These are phyloP conservation scores for Rhodomyrtus tomentosa DNA, from an alignment of 345 rosid species.

Conservation along the genomic window DNA sequence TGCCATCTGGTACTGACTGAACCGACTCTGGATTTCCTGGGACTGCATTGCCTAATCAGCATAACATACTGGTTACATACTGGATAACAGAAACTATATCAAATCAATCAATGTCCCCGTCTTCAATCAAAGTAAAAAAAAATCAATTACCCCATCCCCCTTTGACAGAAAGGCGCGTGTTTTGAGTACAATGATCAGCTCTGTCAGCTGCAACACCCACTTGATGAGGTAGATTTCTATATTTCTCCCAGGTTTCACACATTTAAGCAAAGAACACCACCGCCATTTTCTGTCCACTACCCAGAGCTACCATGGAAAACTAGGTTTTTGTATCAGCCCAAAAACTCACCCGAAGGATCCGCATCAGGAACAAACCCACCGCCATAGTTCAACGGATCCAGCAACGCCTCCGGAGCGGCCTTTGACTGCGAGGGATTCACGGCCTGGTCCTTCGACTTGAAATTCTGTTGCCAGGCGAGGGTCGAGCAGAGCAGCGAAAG, in stretches of 20 bases:
- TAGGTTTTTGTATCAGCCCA: neutral
- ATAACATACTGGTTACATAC: neutral
- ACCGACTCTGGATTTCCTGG: conserved; percentile 18
- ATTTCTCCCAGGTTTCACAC: neutral
- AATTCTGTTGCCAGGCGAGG: conserved; percentile 84
- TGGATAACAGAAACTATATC: neutral
- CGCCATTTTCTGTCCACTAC: neutral
- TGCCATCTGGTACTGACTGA: conserved; percentile 21
- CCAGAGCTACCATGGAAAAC: neutral
- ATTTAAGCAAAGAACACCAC: neutral
- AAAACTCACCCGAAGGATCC: conserved; percentile 49
- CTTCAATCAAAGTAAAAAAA: neutral
- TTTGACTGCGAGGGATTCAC: conserved; percentile 34
- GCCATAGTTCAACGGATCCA: conserved; percentile 76
- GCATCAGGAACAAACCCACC: conserved; percentile 88
- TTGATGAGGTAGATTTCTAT: neutral
- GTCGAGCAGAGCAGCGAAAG: conserved; percentile 93
- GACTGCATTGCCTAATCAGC: conserved; percentile 20
- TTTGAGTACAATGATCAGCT: neutral
- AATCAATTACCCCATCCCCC: neutral
- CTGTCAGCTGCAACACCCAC: neutral
- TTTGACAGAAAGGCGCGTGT: neutral
- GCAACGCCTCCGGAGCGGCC: conserved; percentile 50
- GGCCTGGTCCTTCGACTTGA: conserved; percentile 21
- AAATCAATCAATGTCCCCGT: neutral